These are phyloP conservation scores for Forsythia viridissima DNA, from an alignment of 257 asterid genomes.

Conservation along the genomic window DNA sequence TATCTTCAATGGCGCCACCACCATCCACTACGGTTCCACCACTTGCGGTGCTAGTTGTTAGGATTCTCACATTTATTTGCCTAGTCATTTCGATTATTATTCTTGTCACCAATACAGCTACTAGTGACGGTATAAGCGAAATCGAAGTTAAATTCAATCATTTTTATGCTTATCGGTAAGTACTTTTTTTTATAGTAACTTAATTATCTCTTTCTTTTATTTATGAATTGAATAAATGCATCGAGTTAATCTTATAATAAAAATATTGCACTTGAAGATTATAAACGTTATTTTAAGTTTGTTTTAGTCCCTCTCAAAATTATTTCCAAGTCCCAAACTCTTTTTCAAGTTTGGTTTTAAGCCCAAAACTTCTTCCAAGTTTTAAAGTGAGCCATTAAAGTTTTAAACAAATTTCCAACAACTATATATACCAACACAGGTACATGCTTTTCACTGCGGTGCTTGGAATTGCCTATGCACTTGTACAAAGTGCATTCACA, in stretches of 20 bases:
- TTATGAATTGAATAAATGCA: too few relatives aligned
- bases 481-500: slow-evolving; percentile 47
- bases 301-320: too few relatives aligned
- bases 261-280: too few relatives aligned
- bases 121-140: not conserved
- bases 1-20: slow-evolving; percentile 21
- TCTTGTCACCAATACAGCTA: slow-evolving; percentile 27
- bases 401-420: too few relatives aligned
- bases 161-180: slow-evolving; percentile 36
- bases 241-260: too few relatives aligned
- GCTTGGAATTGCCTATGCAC: slow-evolving; percentile 43
- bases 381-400: too few relatives aligned
- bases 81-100: slow-evolving; percentile 32
- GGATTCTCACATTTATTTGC: slow-evolving; percentile 35
- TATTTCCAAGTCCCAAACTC: too few relatives aligned
- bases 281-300: too few relatives aligned
- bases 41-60: slow-evolving; percentile 21
- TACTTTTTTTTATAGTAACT: not conserved
- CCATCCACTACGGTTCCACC: slow-evolving; percentile 32
- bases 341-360: too few relatives aligned
- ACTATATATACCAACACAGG: slow-evolving; percentile 18
- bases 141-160: slow-evolving; percentile 28
- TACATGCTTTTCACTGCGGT: slow-evolving; percentile 44
- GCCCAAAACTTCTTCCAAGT: too few relatives aligned
- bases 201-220: too few relatives aligned